Base-by-base conservation (phyloP, 2,329 filamentous ascomycete genomes). In the Sclerotinia trifoliorum region DNA sequence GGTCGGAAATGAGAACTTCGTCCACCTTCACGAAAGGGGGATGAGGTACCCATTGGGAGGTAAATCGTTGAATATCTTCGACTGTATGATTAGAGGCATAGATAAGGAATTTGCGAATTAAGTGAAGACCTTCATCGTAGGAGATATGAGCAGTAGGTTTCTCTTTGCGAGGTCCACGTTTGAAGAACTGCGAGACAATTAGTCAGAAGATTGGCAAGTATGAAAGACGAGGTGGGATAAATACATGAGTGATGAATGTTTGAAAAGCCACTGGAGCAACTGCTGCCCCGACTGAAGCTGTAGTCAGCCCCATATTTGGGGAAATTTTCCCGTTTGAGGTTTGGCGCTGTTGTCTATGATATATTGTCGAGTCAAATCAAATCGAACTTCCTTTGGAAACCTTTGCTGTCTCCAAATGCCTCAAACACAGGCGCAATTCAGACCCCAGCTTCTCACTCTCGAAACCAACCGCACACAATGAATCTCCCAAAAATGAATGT, bases 21-120 rank as follows among this genome's bases (percentile, higher is more conserved):
- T 96, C 88, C 5, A 90, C 88, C 74, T 90, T 91, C 68, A 97
- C 89, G 94, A 94, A 98, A 74, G 88, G 86, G 1, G 95, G 94
- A 68, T 90, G 88, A 0, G 94, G 95, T 2, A 98, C 94, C 88
- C 92, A 93, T 83, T 97, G 94, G 19, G 87, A 83, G 0, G 94
- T 97, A 78, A 98, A 98, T 4, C 89, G 88, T 77, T 99, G 95
- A 42, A 98, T 80, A 71, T 98, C 93, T 79, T 99, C 95, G 74
- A 99, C 90, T 0, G 92, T 93, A 78, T 97, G 92, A 71, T 92
- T 89, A 0, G 94, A 93, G 4, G 93, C 90, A 79, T 93, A 95
- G 54, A 86, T 80, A 48, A 99, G 85, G 79, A 99, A 98, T 48
- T 90, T 87, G 62, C 93, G 91, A 74, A 98, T 90, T 63, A 99